These are phyloP conservation scores for Steccherinum ochraceum DNA, from an alignment of 768 basidiomycete species.

Conservation along the genomic window DNA sequence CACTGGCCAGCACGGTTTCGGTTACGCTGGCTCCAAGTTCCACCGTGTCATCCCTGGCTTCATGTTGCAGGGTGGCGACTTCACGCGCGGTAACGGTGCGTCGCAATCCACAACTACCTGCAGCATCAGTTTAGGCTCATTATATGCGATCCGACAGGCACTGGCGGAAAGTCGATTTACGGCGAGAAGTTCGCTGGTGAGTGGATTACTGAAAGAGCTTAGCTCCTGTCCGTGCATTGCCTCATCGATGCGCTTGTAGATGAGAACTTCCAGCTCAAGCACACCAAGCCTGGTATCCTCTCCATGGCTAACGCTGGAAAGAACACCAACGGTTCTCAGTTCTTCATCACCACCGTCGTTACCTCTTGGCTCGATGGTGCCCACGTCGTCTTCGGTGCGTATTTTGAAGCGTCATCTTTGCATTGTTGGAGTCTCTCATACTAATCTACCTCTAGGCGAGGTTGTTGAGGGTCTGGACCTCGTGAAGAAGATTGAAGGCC, in stretches of 20 bases:
- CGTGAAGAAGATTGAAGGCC: conserved; percentile 52
- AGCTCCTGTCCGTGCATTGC: neutral
- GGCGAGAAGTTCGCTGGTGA: conserved; percentile 58
- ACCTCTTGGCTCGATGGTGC: conserved; percentile 68
- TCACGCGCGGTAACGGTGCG: conserved; percentile 36
- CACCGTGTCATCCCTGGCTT: conserved; percentile 67
- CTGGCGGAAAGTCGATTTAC: conserved; percentile 83
- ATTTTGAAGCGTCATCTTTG: neutral
- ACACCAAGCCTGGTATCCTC: conserved; percentile 58
- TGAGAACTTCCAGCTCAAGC: conserved; percentile 65
- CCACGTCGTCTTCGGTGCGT: conserved; percentile 67
- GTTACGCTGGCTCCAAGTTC: conserved; percentile 42
- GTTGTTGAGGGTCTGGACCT: conserved; percentile 57
- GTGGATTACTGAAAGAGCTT: conserved; percentile 35
- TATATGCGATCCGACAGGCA: conserved; percentile 49
- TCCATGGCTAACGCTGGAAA: conserved; percentile 88
- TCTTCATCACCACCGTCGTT: conserved; percentile 70
- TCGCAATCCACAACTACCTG: too few species aligned
- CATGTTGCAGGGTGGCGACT: conserved; percentile 89
- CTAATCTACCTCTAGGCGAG: conserved; percentile 31
- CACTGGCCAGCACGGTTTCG: conserved; percentile 41
- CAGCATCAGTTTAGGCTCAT: too few species aligned
- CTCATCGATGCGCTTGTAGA: conserved; percentile 28
- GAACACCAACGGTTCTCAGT: conserved; percentile 81
- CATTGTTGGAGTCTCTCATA: neutral